Base-by-base conservation (phyloP, 495 filamentous ascomycete species). In the Rhizodiscina lignyota region DNA sequence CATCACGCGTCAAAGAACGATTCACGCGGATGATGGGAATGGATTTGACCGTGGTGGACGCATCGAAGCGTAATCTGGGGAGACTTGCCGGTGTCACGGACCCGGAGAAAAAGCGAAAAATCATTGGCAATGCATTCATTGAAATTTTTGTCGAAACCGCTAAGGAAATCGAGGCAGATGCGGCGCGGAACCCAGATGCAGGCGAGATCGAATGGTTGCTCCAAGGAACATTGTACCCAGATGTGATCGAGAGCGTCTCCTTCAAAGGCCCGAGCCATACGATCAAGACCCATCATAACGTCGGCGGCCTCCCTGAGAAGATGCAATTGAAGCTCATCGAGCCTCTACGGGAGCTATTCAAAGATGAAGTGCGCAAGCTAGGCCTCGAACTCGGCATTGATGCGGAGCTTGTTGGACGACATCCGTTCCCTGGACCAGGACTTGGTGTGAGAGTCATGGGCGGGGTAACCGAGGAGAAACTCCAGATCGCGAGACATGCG, bases 91-190 rank as follows among this genome's bases (percentile, higher is more conserved):
- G 83, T 18, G 70, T 89, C 24, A 46, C 46, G 0, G 81, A 94
- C 27, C 89, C 89, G 0, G 87, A 96, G 59, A 68, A 75, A 58
- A 97, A 97, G 67, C 70, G 87, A 19, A 94, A 89, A 61, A 73
- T 94, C 47, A 94, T 97, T 48, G 87, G 84, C 21, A 65, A 63
- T 39, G 77, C 68, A 16, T 77, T 86, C 55, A 94, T 94, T 49
- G 84, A 94, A 41, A 57, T 92, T 17, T 94, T 94, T 56, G 74
- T 93, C 53, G 64, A 74, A 21, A 74, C 82, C 40, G 85, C 83
- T 2, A 67, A 74, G 42, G 67, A 75, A 51, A 83, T 94, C 21
- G 77, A 80, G 48, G 65, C 61, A 35, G 70, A 63, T 35, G 76
- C 79, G 3, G 69, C 64, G 27, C 62, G 68, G 45, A 67, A 73